Evolutionary conservation across 176 grass and related monocot genomes (phyloP).

Genomic region (Bothriochloa decipiens): DNA sequence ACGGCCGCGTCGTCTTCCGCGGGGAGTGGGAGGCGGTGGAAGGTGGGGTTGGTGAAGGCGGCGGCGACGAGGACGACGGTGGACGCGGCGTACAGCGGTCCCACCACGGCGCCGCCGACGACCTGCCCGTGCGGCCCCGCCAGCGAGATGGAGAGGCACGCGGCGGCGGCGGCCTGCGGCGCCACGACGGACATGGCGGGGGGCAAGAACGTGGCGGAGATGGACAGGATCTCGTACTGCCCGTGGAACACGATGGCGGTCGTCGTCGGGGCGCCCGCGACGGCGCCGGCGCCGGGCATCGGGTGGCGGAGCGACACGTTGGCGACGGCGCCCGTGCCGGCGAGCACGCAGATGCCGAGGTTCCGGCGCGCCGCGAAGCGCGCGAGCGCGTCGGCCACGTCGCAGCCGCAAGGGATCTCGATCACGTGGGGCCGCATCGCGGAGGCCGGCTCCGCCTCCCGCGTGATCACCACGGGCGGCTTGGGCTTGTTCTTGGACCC

Average conservation of each 20-base stretch:
- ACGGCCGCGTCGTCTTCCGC: slow-evolving; percentile 63
- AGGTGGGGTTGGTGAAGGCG: slow-evolving; percentile 82
- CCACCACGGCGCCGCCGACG: slow-evolving; percentile 72
- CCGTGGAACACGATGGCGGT: slow-evolving; percentile 72
- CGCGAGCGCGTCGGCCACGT: slow-evolving; percentile 68
- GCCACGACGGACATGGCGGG: slow-evolving; percentile 55
- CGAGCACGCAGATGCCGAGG: slow-evolving; percentile 84
- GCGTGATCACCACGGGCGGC: slow-evolving; percentile 87
- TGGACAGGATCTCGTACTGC: slow-evolving; percentile 80
- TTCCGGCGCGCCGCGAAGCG: slow-evolving; percentile 60
- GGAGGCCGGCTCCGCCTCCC: slow-evolving; percentile 62
- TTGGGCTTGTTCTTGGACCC: slow-evolving; percentile 98
- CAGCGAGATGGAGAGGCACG: slow-evolving; percentile 76
- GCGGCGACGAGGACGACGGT: slow-evolving; percentile 77
- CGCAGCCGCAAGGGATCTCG: slow-evolving; percentile 79
- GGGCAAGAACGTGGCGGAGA: slow-evolving; percentile 82
- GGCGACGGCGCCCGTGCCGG: slow-evolving; percentile 68
- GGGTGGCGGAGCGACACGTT: slow-evolving; percentile 77
- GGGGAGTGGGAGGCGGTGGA: slow-evolving; percentile 85
- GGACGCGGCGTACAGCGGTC: slow-evolving; percentile 72
- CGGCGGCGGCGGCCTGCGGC: slow-evolving; percentile 48
- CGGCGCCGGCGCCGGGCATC: background rate
- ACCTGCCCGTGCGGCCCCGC: slow-evolving; percentile 91
- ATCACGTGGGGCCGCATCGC: slow-evolving; percentile 92
- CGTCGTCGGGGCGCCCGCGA: background rate